Conservation (phyloP, 164 flowering plant species). For the Euptelea pleiosperma region DNA sequence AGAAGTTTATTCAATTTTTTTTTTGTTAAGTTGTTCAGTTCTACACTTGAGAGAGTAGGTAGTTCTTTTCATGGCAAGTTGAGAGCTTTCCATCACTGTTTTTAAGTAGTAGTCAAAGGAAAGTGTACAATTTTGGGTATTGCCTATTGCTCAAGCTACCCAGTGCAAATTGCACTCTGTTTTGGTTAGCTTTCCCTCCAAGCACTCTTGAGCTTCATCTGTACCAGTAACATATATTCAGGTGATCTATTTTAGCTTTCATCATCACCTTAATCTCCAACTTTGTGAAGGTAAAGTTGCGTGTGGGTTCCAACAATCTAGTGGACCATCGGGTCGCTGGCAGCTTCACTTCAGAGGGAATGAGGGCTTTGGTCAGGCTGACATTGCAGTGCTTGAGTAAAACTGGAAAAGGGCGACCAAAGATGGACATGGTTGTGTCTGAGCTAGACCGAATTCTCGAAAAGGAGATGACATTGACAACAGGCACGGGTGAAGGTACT, state of each 20-base stretch:
- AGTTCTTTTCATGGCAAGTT: background rate
- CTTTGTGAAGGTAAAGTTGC: constrained; percentile 46
- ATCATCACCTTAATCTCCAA: background rate
- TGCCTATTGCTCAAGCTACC: background rate
- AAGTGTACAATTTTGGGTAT: background rate
- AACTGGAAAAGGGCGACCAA: constrained; percentile 43
- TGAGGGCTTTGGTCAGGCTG: constrained; percentile 48
- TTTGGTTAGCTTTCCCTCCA: background rate
- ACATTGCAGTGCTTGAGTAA: constrained; percentile 44
- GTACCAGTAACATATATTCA: background rate
- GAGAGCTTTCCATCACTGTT: background rate
- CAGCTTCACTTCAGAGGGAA: constrained; percentile 55
- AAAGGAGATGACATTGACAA: constrained; percentile 54
- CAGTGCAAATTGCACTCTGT: background rate
- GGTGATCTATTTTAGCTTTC: background rate
- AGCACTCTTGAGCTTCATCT: background rate
- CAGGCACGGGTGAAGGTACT: constrained; percentile 59
- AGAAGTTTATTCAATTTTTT: too few relatives aligned
- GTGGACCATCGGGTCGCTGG: constrained; percentile 49
- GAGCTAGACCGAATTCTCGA: constrained; percentile 58
- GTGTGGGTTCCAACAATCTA: constrained; percentile 30
- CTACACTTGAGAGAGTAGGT: too few relatives aligned
- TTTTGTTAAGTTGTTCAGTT: too few relatives aligned
- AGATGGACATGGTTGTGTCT: constrained; percentile 43
- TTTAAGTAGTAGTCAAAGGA: background rate